These are phyloP conservation scores for Dothideomycetes sp. DNA, from an alignment of 2,329 filamentous ascomycete genomes.

Conservation along the genomic window DNA sequence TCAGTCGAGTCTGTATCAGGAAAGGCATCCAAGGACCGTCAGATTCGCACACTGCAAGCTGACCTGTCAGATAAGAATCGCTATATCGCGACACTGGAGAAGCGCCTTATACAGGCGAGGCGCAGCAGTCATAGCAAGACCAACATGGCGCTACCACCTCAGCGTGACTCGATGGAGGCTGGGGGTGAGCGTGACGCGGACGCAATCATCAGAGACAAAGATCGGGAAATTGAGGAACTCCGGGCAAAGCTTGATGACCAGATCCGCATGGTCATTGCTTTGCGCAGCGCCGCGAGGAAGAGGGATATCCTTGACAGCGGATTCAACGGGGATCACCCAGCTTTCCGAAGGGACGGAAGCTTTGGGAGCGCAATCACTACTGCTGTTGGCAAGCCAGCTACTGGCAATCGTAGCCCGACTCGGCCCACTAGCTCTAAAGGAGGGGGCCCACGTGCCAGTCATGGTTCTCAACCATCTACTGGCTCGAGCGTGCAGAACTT, in stretches of 20 bases:
- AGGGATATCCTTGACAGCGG: slow-evolving; percentile 51
- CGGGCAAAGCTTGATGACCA: slow-evolving; percentile 85
- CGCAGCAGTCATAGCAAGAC: slow-evolving; percentile 81
- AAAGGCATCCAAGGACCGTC: slow-evolving; percentile 67
- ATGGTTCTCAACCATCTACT: background rate
- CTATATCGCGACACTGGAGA: slow-evolving; percentile 89
- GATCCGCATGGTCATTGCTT: slow-evolving; percentile 79
- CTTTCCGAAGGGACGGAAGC: background rate
- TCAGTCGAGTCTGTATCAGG: slow-evolving; percentile 35
- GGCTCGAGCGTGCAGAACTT: slow-evolving; percentile 9
- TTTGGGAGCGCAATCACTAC: too few relatives aligned
- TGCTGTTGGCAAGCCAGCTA: too few relatives aligned
- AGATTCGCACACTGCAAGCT: slow-evolving; percentile 85
- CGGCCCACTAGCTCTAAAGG: too few relatives aligned
- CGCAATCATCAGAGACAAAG: slow-evolving; percentile 70
- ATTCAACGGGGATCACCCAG: slow-evolving; percentile 4
- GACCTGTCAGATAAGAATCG: slow-evolving; percentile 94
- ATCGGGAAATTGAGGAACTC: slow-evolving; percentile 86
- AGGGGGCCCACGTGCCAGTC: too few relatives aligned
- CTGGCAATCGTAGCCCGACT: too few relatives aligned
- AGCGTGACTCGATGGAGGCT: slow-evolving; percentile 16
- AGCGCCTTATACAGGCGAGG: slow-evolving; percentile 79
- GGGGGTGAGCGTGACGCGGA: slow-evolving; percentile 1
- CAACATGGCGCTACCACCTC: slow-evolving; percentile 56
- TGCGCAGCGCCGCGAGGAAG: slow-evolving; percentile 75